Evolutionary conservation across 495 filamentous ascomycete genomes (phyloP), one percentile per base, ranked within the genome.

Genomic region (Aspergillus incahuasiensis): DNA sequence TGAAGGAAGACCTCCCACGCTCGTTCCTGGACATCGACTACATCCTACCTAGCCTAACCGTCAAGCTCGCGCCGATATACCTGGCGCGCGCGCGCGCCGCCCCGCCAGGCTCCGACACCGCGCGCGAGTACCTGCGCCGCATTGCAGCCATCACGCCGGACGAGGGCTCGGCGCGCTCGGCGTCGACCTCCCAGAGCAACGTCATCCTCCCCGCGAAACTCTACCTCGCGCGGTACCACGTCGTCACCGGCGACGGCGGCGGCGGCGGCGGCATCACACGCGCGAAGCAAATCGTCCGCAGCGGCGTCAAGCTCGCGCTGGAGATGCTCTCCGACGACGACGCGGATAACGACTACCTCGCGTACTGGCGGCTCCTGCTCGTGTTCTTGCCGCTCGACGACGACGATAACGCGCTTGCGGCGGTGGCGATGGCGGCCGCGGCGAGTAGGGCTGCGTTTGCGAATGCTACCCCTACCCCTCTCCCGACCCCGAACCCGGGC

Each of bases 301-400:
- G 60, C 6, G 50, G 67, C 6, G 59, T 78, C 43, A 72, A 72
- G 24, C 32, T 64, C 11, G 62, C 60, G 12, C 43, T 78, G 3
- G 70, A 78, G 46, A 64, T 78, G 21, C 66, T 78, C 2, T 74
- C 70, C 0, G 75, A 78, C 24, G 69, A 70, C 5, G 75, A 78
- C 48, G 62, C 64, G 8, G 61, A 69, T 15, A 78, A 78, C 39
- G 75, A 78, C 50, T 70, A 66, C 51, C 59, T 62, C 11, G 75
- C 68, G 1, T 74, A 69, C 35, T 58, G 59, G 54, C 46, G 68
- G 0, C 55, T 78, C 0, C 54, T 64, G 0, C 55, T 59, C 15
- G 56, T 69, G 5, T 63, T 72, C 19, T 53, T 63, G 1, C 63
- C 60, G 0, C 25, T 72, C 18, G 61, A 62, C 13, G 70, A 72